Conservation (phyloP, 441 rosid genomes). For the Euphorbia celastroides region DNA sequence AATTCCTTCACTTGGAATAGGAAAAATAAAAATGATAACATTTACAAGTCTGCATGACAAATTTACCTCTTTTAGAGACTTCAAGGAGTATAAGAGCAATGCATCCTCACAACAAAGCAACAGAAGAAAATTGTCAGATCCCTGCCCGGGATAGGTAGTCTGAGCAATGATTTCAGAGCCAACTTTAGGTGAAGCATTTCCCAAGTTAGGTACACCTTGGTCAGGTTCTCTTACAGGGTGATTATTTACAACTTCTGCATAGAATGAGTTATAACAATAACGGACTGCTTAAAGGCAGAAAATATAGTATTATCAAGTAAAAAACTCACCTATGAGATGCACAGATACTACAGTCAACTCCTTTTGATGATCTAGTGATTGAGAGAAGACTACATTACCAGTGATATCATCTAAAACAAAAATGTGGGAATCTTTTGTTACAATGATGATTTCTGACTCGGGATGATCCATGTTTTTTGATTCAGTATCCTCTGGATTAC, state of each 20-base stretch:
- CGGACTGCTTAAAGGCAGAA: not conserved
- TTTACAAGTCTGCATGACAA: constrained; percentile 16
- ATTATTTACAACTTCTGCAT: constrained; percentile 45
- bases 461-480: constrained; percentile 24
- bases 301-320: constrained; percentile 17
- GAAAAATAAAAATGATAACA: constrained; percentile 18
- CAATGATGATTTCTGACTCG: constrained; percentile 32
- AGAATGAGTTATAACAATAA: constrained; percentile 23
- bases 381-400: constrained; percentile 44
- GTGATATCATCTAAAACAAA: constrained; percentile 47
- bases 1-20: constrained; percentile 23
- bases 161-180: constrained; percentile 32
- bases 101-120: constrained; percentile 63
- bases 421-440: constrained; percentile 54
- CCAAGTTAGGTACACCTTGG: constrained; percentile 22
- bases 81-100: constrained; percentile 44
- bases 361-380: constrained; percentile 30
- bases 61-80: constrained; percentile 57
- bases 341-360: constrained; percentile 46
- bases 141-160: constrained; percentile 30
- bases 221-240: constrained; percentile 34
- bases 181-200: constrained; percentile 31
- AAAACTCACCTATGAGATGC: constrained; percentile 53
- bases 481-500: constrained; percentile 29
- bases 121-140: constrained; percentile 28